Evolutionary conservation across 305 asterid genomes (phyloP), one percentile per base, ranked within the genome.

Genomic region (Plantago lanceolata): DNA sequence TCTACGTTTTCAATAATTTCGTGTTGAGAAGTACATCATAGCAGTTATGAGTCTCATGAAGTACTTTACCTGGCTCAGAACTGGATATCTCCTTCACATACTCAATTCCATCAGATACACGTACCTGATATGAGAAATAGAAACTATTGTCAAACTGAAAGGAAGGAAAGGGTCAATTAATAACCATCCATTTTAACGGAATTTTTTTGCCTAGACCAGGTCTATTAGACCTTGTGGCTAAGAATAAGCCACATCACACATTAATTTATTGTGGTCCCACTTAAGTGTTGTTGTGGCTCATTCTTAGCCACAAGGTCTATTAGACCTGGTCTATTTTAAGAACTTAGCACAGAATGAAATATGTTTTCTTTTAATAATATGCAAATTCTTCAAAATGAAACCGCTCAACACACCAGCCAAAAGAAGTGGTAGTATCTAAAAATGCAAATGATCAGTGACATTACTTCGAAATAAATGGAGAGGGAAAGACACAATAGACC

Each of bases 41-140:
- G 8, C 13, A 21, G 28, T 24, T 24, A 24, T 24, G 28, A 24
- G 28, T 24, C 28, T 24, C 28, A 24, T 24, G 28, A 20, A 35
- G 13, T 50, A 47, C 54, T 67, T 63, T 67, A 79, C 80, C 88
- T 57, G 80, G 62, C 52, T 68, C 74, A 8, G 71, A n/a, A 50
- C 60, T 40, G 8, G 85, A 86, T 68, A 64, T 69, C 61, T 81
- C 84, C 74, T 64, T 68, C 20, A 90, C 83, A 64, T 79, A 88
- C 83, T 78, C 61, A 33, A 88, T 77, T 67, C 96, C 97, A 69
- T 94, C 97, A 2, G 80, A 69, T 37, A 94, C 64, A 66, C 79
- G 86, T 71, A 81, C 96, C 99, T 90, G 61, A 56, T 29, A n/a
- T 19, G 19, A 19, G 21, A 29, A 56, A 18, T 26, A 55, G 14